Base-by-base conservation (phyloP, 768 basidiomycete species). In the Lactarius tabidus region DNA sequence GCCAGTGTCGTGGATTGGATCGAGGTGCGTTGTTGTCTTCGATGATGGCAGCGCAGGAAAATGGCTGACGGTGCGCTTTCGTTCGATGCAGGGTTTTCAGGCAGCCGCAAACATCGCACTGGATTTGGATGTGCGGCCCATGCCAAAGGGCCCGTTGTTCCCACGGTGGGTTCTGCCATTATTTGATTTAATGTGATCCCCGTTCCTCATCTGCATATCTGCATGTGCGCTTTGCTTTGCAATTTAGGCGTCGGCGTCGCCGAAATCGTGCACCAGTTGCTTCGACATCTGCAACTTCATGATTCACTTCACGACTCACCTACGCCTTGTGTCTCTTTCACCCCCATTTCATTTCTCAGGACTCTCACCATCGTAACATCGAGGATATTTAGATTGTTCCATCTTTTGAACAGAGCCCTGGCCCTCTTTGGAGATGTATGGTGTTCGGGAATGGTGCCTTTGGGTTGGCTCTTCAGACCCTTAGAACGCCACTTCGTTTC, bases 1-100 rank as follows among this genome's bases (percentile, higher is more conserved):
- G 81, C 86, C 52, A 85, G 86, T 31, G 95, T 98, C 1, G 92
- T 98, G 61, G 86, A 89, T 60, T 95, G 96, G 94, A 95, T 99
- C 67, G 96, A 99, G 87, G 93, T 93, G 70, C 63, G 79, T 72
- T 9, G 18, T 28, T 38, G 31, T 23, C n/a, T 52, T 18, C 57
- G 33, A 33, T 54, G 15, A 28, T 20, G 52, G 60, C 41, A 52
- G 18, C 29, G 54, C 28, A 48, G 59, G 28, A 36, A 58, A 67
- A 39, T 65, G 28, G 26, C 41, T 64, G 14, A 57, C 39, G 26
- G 41, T 41, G 35, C 26, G 55, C 53, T 66, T 51, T 23, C 41
- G 20, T 38, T 29, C 43, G 23, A 51, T 65, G n/a, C 70, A 93
- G 90, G 90, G 86, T 14, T 82, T 98, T 66, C 95, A 98, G 79